phyloP scores from a whole-genome alignment of 2,329 filamentous ascomycete genomes.

The Aulographum hederae region DNA sequence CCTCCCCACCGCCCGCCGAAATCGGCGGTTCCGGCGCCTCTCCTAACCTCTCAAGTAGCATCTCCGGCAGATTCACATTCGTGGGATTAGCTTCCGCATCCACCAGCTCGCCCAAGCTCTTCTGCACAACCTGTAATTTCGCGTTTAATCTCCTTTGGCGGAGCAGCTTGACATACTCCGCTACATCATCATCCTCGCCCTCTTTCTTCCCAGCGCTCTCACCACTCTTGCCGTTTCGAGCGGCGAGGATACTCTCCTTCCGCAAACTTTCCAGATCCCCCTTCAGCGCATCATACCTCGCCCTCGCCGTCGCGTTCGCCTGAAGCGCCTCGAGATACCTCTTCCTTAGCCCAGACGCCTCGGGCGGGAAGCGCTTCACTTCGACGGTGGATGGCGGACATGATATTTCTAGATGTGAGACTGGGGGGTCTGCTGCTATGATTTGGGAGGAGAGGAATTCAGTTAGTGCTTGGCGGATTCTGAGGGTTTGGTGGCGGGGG shows the following conservation, averaged over 20 bases:
- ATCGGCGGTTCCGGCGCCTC: constrained; percentile 19
- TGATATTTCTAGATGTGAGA: neutral
- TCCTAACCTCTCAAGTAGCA: constrained; percentile 14
- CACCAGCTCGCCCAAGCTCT: constrained; percentile 21
- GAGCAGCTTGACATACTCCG: constrained; percentile 25
- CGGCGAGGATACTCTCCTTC: too few species aligned
- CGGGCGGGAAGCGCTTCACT: neutral
- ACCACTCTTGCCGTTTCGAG: too few species aligned
- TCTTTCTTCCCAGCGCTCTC: too few species aligned
- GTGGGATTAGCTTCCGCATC: constrained; percentile 15
- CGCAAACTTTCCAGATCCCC: neutral
- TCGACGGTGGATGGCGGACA: neutral
- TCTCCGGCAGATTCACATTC: constrained; percentile 11
- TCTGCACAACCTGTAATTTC: constrained; percentile 27
- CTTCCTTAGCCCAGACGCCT: neutral
- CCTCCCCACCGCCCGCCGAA: constrained; percentile 7
- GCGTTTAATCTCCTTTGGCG: constrained; percentile 25
- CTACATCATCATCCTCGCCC: too few species aligned
- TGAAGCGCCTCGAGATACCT: neutral
- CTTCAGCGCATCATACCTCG: neutral
- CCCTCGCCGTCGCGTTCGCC: neutral
- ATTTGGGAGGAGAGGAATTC: constrained; percentile 14
- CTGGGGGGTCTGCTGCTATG: too few species aligned
- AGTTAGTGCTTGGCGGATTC: constrained; percentile 15
- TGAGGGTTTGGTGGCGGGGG: constrained; percentile 17